Evolutionary conservation across 1,284 basidiomycete genomes (phyloP), one percentile per base, ranked within the genome.

Genomic region (Sphaerobolus stellatus): DNA sequence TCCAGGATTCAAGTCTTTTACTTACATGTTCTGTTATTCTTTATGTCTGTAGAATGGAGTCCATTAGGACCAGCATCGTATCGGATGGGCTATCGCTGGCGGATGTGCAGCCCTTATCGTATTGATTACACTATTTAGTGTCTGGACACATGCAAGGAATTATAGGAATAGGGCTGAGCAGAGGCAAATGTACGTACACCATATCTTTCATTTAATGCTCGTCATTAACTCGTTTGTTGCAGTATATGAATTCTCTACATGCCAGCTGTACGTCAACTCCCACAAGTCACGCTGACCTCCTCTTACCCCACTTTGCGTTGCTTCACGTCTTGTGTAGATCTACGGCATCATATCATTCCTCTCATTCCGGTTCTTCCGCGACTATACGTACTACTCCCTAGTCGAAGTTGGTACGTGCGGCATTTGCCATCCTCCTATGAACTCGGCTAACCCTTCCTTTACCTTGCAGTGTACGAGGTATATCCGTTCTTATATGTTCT

Each of bases 271-370:
- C 8, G 52, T 18, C 25, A n/a, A n/a, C n/a, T n/a, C n/a, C n/a
- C n/a, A n/a, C n/a, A n/a, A n/a, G n/a, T n/a, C n/a, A n/a, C n/a
- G n/a, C n/a, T 9, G 52, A 18, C 25, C 16, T 29, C 24, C 7
- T 8, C 7, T 43, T 48, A 27, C 31, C 11, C 16, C 27, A 6
- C 14, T 20, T 5, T 24, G 16, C 22, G 18, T 14, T n/a, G 14
- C 2, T 36, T 24, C 22, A 27, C 16, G 11, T 24, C 22, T 20
- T 30, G 31, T 27, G 25, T n/a, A 61, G 38, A 52, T 91, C 47
- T 93, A 90, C 68, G 86, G 87, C n/a, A 73, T 94, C 64, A 83
- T 94, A 56, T 92, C 90, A 1, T 94, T 94, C 78, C 83, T 92
- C 64, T 91, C 90, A 22, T 95, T 92, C 64, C 81, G 92, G 4